Conservation (phyloP, 441 rosid genomes). For the Aquilaria agallochum region DNA sequence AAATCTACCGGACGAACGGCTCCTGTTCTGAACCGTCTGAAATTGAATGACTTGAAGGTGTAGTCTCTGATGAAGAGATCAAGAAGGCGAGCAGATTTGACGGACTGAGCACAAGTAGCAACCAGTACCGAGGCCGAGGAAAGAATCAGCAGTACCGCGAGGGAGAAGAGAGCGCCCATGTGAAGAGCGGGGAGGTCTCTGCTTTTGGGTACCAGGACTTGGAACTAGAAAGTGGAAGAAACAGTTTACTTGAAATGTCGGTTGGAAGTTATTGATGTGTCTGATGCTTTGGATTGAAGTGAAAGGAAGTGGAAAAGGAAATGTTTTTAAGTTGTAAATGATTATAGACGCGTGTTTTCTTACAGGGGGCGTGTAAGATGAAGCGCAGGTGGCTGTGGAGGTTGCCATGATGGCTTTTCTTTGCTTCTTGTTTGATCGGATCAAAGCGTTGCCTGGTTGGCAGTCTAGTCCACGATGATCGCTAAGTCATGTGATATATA, state of each 20-base stretch:
- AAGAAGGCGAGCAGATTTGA: slow-evolving; percentile 43
- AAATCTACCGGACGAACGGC: slow-evolving; percentile 35
- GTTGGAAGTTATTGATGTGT: slow-evolving; percentile 15
- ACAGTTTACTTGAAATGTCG: slow-evolving; percentile 4
- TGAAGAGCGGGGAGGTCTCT: slow-evolving; percentile 11
- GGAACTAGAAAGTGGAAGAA: slow-evolving; percentile 24
- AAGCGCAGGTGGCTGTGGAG: too few species aligned
- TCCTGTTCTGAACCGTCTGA: slow-evolving; percentile 45
- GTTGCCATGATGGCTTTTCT: too few species aligned
- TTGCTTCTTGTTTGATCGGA: too few species aligned
- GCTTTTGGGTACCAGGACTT: too few species aligned
- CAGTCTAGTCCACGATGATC: too few species aligned
- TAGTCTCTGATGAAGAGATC: slow-evolving; percentile 70
- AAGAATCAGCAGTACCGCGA: slow-evolving; percentile 24
- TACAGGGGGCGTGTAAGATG: too few species aligned
- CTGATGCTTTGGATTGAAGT: slow-evolving; percentile 23
- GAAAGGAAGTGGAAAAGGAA: slow-evolving; percentile 16
- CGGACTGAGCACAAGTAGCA: slow-evolving; percentile 27
- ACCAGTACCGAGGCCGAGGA: slow-evolving; percentile 16
- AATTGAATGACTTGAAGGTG: slow-evolving; percentile 42
- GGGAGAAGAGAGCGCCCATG: slow-evolving; percentile 41
- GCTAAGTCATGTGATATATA: too few species aligned
- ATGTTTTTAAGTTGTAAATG: not conserved
- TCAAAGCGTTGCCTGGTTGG: too few species aligned
- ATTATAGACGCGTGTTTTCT: too few species aligned